Evolutionary conservation across 1,139 yeast species (phyloP).

Genomic region (Candida albicans): DNA sequence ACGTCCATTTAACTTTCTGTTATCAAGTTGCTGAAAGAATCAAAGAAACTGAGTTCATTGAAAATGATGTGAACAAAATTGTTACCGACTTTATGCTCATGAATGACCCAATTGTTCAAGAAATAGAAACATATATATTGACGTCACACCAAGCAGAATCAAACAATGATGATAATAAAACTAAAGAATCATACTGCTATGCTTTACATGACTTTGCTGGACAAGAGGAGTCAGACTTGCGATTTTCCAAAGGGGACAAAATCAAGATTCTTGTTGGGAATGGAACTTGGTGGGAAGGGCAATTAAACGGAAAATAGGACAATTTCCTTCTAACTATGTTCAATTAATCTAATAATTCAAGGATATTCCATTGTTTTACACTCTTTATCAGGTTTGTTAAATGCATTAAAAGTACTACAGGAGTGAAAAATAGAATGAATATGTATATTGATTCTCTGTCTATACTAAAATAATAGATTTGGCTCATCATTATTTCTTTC

Average conservation of each 20-base stretch:
- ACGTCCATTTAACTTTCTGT: constrained; percentile 27
- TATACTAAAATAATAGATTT: too few species aligned
- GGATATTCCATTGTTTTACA: too few species aligned
- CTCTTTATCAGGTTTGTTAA: too few species aligned
- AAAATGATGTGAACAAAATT: constrained; percentile 5
- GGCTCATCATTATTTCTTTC: neutral
- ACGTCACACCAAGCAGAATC: constrained; percentile 16
- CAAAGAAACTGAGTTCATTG: constrained; percentile 13
- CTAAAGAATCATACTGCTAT: constrained; percentile 20
- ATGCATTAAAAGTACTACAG: too few species aligned
- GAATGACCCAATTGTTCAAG: constrained; percentile 15
- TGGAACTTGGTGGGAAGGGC: constrained; percentile 65
- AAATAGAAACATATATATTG: constrained; percentile 21
- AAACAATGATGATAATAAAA: neutral
- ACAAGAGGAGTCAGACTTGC: constrained; percentile 45
- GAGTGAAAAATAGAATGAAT: too few species aligned
- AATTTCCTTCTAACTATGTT: constrained; percentile 61
- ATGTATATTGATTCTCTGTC: neutral
- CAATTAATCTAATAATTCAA: neutral
- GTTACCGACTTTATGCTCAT: constrained; percentile 13
- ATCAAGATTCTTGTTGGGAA: constrained; percentile 41
- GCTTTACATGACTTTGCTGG: constrained; percentile 37
- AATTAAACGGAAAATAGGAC: constrained; percentile 47
- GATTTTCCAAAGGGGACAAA: constrained; percentile 49
- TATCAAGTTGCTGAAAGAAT: constrained; percentile 26